These are phyloP conservation scores for Lunasporangiospora selenospora DNA, from an alignment of 192 early-diverging fungal species.

Conservation along the genomic window DNA sequence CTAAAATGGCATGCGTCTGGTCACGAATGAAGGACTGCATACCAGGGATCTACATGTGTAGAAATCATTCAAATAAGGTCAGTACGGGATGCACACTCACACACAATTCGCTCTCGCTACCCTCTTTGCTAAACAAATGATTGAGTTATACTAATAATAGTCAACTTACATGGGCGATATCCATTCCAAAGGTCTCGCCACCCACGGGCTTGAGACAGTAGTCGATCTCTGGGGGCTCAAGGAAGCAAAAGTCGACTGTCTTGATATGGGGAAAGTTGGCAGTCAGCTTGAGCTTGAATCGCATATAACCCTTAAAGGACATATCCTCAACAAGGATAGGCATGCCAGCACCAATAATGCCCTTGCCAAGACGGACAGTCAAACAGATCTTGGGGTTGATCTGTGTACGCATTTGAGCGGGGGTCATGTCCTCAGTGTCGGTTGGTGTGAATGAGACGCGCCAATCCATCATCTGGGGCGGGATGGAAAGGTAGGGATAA, in stretches of 20 bases:
- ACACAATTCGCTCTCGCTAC: too few relatives aligned
- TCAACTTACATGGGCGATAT: conserved; percentile 83
- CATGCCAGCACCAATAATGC: conserved; percentile 83
- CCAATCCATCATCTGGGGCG: conserved; percentile 84
- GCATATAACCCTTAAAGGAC: conserved; percentile 79
- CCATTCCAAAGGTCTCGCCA: conserved; percentile 83
- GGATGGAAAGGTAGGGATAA: too few relatives aligned
- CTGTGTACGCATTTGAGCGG: conserved; percentile 68
- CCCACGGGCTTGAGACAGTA: conserved; percentile 92
- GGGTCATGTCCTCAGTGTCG: conserved; percentile 76
- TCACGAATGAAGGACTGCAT: conserved; percentile 78
- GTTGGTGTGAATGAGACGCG: conserved; percentile 85
- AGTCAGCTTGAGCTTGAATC: conserved; percentile 85
- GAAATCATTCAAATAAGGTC: neutral
- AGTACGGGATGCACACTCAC: too few relatives aligned
- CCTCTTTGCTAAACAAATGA: too few relatives aligned
- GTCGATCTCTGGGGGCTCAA: conserved; percentile 86
- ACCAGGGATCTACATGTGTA: conserved; percentile 73
- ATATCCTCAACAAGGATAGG: conserved; percentile 88
- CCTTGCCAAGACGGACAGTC: conserved; percentile 85
- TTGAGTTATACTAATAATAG: too few relatives aligned
- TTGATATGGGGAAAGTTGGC: conserved; percentile 88
- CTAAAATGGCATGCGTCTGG: conserved; percentile 73
- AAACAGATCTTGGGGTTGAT: conserved; percentile 91
- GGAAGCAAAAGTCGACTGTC: conserved; percentile 82